Base-by-base conservation (phyloP, 768 basidiomycete species). In the Sporobolomyces phaffii region DNA sequence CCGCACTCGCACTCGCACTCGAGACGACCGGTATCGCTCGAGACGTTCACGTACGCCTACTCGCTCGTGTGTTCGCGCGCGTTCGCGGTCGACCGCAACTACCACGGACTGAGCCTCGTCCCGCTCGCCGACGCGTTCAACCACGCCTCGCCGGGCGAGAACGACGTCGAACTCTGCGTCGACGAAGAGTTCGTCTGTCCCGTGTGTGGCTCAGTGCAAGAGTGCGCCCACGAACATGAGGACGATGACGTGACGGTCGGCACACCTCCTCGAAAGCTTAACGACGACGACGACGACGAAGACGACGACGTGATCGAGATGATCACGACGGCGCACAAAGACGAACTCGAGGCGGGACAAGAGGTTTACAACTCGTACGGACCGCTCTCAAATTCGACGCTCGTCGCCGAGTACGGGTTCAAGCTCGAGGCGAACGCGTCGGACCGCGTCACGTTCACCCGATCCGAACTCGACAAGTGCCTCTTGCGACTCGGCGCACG, bases 331-430 rank as follows among this genome's bases (percentile, higher is more conserved):
- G 75, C 18, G 56, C 26, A 3, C 69, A 77, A n/a, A 81, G n/a
- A n/a, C n/a, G n/a, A n/a, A n/a, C n/a, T 89, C 45, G 76, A 78
- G 11, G 79, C 83, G 0, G 77, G 78, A 44, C 78, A 79, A 14
- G 84, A 90, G 63, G 79, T 89, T 26, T 90, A 84, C 80, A 91
- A 91, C 76, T 87, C 87, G 1, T 91, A 90, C 74, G 77, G 79
- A 5, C n/a, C n/a, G 15, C 78, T 89, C 41, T 79, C 80, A 22
- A 90, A 89, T 73, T 83, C 87, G 2, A 78, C 84, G 72, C 81
- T 90, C 18, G 79, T 89, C 56, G 80, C 79, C 20, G 84, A 82
- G 68, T 90, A 90, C 76, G 89, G 89, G 0, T 90, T 90, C 74
- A 75, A 80, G 31, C 80, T 90, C n/a, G 85, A 89, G 50, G 84